Evolutionary conservation across 352 stramenopile genomes (phyloP).

Genomic region (Blastocystis sp.): DNA sequence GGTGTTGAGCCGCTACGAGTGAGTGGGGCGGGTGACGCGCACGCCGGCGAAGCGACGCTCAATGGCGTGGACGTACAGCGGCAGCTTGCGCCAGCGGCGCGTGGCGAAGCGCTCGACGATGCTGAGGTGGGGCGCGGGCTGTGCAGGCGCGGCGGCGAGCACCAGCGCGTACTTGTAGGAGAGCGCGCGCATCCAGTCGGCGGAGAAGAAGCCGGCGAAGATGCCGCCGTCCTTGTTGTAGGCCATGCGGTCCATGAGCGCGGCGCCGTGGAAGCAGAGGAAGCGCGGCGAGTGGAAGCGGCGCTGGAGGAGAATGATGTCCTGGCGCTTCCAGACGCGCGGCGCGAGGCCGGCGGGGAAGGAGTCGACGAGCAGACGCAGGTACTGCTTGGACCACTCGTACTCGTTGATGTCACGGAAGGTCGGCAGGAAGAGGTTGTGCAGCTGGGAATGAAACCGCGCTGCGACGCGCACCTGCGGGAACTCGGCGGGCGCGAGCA

Average conservation of each 20-base stretch:
- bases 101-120: not conserved
- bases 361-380: conserved; percentile 24
- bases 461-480: not conserved
- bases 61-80: conserved; percentile 16
- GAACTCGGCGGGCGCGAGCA: conserved; percentile 33
- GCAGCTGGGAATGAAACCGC: not conserved
- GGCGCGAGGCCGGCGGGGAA: not conserved
- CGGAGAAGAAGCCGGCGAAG: conserved; percentile 41
- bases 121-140: not conserved
- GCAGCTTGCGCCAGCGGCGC: conserved; percentile 1
- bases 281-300: not conserved
- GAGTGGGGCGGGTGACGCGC: not conserved
- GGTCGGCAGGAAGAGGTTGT: conserved; percentile 3
- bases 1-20: conserved; percentile 18
- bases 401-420: conserved; percentile 34
- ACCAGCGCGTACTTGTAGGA: conserved; percentile 34
- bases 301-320: not conserved
- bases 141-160: not conserved
- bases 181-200: conserved; percentile 36
- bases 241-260: conserved; percentile 45
- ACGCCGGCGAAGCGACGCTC: not conserved
- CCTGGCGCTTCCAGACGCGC: not conserved
- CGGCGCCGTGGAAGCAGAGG: conserved; percentile 5
- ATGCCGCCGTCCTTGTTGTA: conserved; percentile 53
- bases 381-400: conserved; percentile 46